Percentiles rank a stretch among this genome's conserved stretches.
These are phyloP conservation scores for Aaosphaeria arxii DNA, from an alignment of 2,329 filamentous ascomycete genomes.

Conservation along the genomic window DNA sequence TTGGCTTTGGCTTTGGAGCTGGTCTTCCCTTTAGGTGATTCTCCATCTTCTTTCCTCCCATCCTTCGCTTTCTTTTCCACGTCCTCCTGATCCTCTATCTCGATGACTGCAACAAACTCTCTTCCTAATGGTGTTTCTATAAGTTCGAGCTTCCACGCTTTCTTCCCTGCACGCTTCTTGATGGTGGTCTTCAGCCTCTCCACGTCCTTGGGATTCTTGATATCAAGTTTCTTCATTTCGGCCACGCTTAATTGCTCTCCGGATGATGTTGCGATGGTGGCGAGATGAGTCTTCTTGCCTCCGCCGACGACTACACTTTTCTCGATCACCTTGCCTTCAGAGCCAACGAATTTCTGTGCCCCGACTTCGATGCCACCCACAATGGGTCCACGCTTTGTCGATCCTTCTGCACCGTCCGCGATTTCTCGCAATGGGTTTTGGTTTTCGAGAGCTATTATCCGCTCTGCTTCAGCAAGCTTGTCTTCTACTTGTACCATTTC, in stretches of 20 bases:
- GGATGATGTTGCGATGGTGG: conserved; percentile 55
- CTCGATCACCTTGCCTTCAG: conserved; percentile 56
- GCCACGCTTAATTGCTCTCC: conserved; percentile 62
- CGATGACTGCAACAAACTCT: conserved; percentile 69
- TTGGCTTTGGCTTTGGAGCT: conserved; percentile 22
- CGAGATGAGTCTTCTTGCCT: conserved; percentile 54
- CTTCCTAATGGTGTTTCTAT: conserved; percentile 66
- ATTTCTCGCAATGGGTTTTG: conserved; percentile 34
- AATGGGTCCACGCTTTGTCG: conserved; percentile 39
- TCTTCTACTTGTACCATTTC: conserved; percentile 28
- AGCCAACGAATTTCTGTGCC: conserved; percentile 54
- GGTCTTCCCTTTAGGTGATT: conserved; percentile 18
- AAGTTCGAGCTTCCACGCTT: conserved; percentile 77
- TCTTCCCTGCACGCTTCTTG: conserved; percentile 65
- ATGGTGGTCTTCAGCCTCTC: conserved; percentile 68
- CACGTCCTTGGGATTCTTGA: conserved; percentile 61
- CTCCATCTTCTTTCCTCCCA: conserved; percentile 16
- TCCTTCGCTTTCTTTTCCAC: conserved; percentile 14
- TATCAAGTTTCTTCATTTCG: conserved; percentile 65
- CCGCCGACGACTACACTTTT: conserved; percentile 49
- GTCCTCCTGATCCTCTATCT: conserved; percentile 53
- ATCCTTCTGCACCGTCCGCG: conserved; percentile 23
- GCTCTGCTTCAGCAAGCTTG: conserved; percentile 25
- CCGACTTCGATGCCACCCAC: conserved; percentile 61
- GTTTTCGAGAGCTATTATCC: conserved; percentile 19